These are phyloP conservation scores for Aechmea fasciata DNA, from an alignment of 176 grass and related monocot genomes.

Conservation along the genomic window DNA sequence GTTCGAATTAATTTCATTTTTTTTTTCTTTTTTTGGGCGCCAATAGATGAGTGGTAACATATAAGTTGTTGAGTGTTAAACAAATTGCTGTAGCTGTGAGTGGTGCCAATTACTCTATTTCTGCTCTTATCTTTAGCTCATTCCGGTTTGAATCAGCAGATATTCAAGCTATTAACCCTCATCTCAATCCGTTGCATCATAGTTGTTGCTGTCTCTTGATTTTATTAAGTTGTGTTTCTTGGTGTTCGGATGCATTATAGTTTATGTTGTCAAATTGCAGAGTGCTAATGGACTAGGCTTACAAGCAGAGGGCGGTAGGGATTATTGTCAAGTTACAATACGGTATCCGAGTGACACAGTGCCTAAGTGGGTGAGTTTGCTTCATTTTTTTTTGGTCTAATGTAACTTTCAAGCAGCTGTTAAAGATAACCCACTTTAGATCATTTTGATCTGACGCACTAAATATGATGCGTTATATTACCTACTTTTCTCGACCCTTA, in stretches of 20 bases:
- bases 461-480: background rate
- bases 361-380: conserved; percentile 65
- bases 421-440: background rate
- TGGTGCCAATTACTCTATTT: no score
- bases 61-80: no score
- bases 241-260: background rate
- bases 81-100: no score
- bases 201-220: conserved; percentile 3
- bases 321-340: conserved; percentile 65
- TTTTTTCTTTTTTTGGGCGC: no score
- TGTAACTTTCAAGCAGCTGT: background rate
- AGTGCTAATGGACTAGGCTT: conserved; percentile 82
- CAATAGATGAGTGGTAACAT: no score
- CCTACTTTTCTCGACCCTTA: background rate
- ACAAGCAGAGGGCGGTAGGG: conserved; percentile 33
- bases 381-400: background rate
- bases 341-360: conserved; percentile 63
- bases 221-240: background rate
- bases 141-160: no score
- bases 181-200: background rate
- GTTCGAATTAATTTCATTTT: no score
- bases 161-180: no score
- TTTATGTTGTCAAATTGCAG: conserved; percentile 19
- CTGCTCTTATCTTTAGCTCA: no score
- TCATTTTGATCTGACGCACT: background rate